Conservation (phyloP, 2,329 filamentous ascomycete genomes). For the Mycocentrospora acerina region DNA sequence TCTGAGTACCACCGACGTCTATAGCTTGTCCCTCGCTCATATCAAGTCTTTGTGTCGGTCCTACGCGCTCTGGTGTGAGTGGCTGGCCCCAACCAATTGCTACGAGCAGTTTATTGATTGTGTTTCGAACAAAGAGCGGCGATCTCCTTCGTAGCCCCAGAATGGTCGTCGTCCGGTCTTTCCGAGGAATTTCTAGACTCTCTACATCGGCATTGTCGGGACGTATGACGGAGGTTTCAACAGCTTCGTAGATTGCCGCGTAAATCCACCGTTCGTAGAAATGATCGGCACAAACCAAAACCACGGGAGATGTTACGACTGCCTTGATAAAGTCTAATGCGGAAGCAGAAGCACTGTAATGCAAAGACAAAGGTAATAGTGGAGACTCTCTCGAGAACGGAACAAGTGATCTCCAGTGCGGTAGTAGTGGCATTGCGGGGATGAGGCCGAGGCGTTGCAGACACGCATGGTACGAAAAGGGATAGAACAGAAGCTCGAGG, state of each 20-base stretch:
- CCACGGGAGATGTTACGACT: conserved; percentile 27
- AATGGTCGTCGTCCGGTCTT: conserved; percentile 21
- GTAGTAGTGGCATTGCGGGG: conserved; percentile 29
- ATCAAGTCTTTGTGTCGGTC: conserved; percentile 2
- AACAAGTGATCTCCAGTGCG: conserved; percentile 27
- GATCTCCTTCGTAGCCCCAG: conserved; percentile 26
- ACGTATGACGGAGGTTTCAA: conserved; percentile 30
- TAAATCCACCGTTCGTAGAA: conserved; percentile 30
- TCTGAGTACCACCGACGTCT: conserved; percentile 18
- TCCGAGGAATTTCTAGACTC: conserved; percentile 22
- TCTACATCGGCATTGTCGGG: conserved; percentile 33
- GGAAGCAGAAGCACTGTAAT: conserved; percentile 18
- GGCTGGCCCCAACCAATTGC: conserved; percentile 29
- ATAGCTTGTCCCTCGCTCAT: conserved; percentile 12
- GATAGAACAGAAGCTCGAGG: conserved; percentile 33
- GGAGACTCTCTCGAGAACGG: conserved; percentile 34
- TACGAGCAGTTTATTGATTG: conserved; percentile 24
- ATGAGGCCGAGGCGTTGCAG: conserved; percentile 35
- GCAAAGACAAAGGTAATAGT: conserved; percentile 20
- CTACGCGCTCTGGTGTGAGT: not conserved
- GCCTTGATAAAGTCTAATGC: conserved; percentile 14
- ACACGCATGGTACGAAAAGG: conserved; percentile 33
- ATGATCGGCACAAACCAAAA: conserved; percentile 28
- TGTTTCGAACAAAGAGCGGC: conserved; percentile 19
- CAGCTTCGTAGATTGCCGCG: conserved; percentile 28